phyloP scores from a whole-genome alignment of 75 land plant species.

The Picea glauca region DNA sequence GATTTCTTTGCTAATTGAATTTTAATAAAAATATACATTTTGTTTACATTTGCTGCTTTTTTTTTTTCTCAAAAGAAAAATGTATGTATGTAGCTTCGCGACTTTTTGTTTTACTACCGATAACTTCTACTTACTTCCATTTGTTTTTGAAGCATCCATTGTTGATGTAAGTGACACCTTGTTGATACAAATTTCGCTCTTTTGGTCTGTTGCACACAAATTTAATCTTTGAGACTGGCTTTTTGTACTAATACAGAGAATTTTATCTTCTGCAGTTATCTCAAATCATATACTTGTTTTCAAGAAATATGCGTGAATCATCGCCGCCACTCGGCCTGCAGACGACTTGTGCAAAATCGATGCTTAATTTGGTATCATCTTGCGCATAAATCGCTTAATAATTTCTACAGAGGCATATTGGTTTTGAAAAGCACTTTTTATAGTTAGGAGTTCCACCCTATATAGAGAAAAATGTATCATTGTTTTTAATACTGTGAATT shows the following conservation, averaged over 20 bases:
- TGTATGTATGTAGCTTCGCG: too few relatives aligned
- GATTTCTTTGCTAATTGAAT: too few relatives aligned
- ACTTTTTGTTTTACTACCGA: too few relatives aligned
- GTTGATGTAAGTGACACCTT: too few relatives aligned
- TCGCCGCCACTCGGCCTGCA: conserved; percentile 86
- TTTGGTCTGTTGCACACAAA: too few relatives aligned
- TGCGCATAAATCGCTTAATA: not conserved
- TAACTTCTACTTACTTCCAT: too few relatives aligned
- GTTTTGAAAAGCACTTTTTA: conserved; percentile 5
- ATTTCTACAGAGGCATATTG: not conserved
- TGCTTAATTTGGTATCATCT: conserved; percentile 92
- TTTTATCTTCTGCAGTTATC: conserved; percentile 68
- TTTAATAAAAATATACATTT: too few relatives aligned
- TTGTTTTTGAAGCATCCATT: too few relatives aligned
- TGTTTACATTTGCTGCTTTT: too few relatives aligned
- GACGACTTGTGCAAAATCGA: conserved; percentile 97
- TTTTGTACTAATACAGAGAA: not conserved
- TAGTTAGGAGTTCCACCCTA: not conserved
- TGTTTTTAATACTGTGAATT: not conserved
- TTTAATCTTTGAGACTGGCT: too few relatives aligned
- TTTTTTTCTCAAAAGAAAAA: too few relatives aligned
- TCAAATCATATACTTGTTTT: conserved; percentile 89
- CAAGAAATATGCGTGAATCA: conserved; percentile 96
- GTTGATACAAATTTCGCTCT: too few relatives aligned
- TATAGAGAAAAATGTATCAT: not conserved